These are phyloP conservation scores for Trichoderma harzianum DNA, from an alignment of 2,329 filamentous ascomycete genomes.

Conservation along the genomic window DNA sequence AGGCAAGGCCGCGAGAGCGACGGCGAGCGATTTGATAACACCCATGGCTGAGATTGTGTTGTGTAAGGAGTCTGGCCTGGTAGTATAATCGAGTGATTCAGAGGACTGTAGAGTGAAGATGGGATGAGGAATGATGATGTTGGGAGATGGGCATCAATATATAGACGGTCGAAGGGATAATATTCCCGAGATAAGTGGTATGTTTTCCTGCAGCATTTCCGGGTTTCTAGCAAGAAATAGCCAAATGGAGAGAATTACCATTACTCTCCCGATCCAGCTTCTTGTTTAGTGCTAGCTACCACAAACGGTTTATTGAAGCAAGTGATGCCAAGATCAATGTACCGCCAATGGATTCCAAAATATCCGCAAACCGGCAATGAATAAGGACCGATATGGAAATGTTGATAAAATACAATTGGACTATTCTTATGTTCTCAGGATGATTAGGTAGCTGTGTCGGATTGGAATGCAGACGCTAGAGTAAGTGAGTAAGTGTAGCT, in stretches of 20 bases:
- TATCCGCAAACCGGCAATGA: not conserved
- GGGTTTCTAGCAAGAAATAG: not conserved
- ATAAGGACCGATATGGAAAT: not conserved
- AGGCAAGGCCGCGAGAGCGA: not conserved
- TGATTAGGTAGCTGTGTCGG: not conserved
- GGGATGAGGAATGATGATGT: not conserved
- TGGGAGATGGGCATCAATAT: not conserved
- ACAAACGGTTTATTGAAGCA: not conserved
- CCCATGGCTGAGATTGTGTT: not conserved
- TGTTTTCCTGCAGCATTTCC: not conserved
- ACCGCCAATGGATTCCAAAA: not conserved
- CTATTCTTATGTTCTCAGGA: not conserved
- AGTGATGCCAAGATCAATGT: not conserved
- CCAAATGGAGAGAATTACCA: not conserved
- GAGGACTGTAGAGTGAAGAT: not conserved
- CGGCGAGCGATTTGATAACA: not conserved
- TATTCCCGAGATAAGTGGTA: not conserved
- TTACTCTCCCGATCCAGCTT: not conserved
- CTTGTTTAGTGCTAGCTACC: not conserved
- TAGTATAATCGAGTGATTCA: too few species aligned
- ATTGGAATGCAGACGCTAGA: not conserved
- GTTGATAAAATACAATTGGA: not conserved
- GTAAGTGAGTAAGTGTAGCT: not conserved
- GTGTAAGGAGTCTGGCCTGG: too few species aligned
- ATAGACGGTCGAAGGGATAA: not conserved